These are phyloP conservation scores for Russula virescens DNA, from an alignment of 768 basidiomycete species.

Conservation along the genomic window DNA sequence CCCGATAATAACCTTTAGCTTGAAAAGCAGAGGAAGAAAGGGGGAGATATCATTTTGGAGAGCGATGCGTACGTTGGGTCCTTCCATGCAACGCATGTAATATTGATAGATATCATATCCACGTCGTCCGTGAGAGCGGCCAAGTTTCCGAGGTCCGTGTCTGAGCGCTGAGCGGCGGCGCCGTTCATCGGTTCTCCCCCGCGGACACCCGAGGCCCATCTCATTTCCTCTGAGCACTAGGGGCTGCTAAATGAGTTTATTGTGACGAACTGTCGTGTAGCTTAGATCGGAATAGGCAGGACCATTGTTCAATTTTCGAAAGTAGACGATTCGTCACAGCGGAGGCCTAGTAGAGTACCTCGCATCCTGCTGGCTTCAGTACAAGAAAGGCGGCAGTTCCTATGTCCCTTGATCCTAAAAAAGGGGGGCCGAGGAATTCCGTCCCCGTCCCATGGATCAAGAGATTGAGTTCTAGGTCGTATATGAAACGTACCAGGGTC, in stretches of 20 bases:
- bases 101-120: slow-evolving; percentile 3
- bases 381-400: not conserved
- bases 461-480: not conserved
- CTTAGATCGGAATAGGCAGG: not conserved
- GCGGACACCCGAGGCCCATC: not conserved
- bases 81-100: not conserved
- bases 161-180: not conserved
- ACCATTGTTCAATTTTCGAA: not conserved
- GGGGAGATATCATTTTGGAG: not conserved
- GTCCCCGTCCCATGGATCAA: not conserved
- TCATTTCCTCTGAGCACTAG: not conserved
- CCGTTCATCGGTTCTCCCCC: not conserved
- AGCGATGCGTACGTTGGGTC: not conserved
- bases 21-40: not conserved
- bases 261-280: not conserved
- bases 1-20: not conserved
- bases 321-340: not conserved
- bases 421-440: not conserved
- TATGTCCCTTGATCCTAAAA: not conserved
- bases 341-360: not conserved
- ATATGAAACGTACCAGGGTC: not conserved
- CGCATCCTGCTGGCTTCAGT: not conserved
- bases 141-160: not conserved
- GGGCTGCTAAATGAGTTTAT: not conserved
- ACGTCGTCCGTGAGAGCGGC: not conserved